Conservation (phyloP, 2,329 filamentous ascomycete species). For the Lasiodiplodia citricola region DNA sequence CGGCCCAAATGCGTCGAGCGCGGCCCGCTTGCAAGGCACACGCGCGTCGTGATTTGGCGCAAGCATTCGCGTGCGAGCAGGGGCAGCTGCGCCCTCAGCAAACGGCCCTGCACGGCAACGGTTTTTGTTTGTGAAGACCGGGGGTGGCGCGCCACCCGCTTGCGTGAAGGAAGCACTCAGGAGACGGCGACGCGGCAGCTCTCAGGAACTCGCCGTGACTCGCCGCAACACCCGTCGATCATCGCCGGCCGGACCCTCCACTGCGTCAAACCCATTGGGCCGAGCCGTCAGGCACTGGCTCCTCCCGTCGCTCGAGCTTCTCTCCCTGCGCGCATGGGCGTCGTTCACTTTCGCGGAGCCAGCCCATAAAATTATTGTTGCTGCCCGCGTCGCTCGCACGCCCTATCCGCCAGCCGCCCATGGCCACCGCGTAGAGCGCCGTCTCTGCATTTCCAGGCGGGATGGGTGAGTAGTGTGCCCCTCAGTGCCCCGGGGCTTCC, state of each 20-base stretch:
- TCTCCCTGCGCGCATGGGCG: constrained; percentile 26
- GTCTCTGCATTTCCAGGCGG: constrained; percentile 36
- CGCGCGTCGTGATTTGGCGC: constrained; percentile 11
- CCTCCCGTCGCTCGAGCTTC: constrained; percentile 21
- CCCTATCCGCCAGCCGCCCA: constrained; percentile 29
- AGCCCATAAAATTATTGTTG: constrained; percentile 22
- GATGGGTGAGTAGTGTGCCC: constrained; percentile 42
- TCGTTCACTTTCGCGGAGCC: constrained; percentile 14
- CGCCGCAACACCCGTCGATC: constrained; percentile 26
- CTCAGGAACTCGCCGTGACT: constrained; percentile 20
- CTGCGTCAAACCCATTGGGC: constrained; percentile 24
- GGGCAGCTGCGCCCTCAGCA: neutral
- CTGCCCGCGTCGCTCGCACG: constrained; percentile 30
- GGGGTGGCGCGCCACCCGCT: constrained; percentile 13
- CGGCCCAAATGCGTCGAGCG: neutral
- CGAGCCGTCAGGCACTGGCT: constrained; percentile 21
- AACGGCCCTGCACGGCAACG: constrained; percentile 12
- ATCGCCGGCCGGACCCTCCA: constrained; percentile 19
- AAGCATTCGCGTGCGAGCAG: neutral
- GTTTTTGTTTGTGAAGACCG: constrained; percentile 9
- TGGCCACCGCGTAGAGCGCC: constrained; percentile 30
- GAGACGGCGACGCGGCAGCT: constrained; percentile 20
- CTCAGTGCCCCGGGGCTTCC: constrained; percentile 9
- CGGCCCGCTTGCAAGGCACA: constrained; percentile 18
- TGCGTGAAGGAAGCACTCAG: constrained; percentile 23